Conservation (phyloP, 2,329 filamentous ascomycete genomes). For the Phialophora tarda region DNA sequence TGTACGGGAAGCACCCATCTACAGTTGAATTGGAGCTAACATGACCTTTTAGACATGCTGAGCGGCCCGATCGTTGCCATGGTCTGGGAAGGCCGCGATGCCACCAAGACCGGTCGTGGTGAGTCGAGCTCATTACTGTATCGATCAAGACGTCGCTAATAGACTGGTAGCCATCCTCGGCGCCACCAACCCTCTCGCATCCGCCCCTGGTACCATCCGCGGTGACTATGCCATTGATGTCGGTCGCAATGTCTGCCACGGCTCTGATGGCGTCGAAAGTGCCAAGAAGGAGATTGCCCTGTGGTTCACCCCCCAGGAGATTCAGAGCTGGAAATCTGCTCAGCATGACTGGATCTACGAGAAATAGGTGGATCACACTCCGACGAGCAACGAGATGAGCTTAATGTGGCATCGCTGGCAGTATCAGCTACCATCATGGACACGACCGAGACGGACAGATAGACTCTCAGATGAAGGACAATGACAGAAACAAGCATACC, state of each 20-base stretch:
- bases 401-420: conserved; percentile 1
- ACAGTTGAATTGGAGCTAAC: conserved; percentile 24
- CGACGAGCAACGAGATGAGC: not conserved
- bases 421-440: conserved; percentile 9
- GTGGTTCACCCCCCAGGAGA: conserved; percentile 92
- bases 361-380: conserved; percentile 53
- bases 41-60: conserved; percentile 75
- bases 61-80: conserved; percentile 97
- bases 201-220: conserved; percentile 96
- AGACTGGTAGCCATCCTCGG: conserved; percentile 75
- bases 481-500: conserved; percentile 11
- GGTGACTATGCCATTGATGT: conserved; percentile 87
- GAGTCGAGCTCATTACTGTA: conserved; percentile 48
- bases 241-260: conserved; percentile 99
- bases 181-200: conserved; percentile 97
- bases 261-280: conserved; percentile 97
- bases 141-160: conserved; percentile 29
- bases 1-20: conserved; percentile 61
- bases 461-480: conserved; percentile 16
- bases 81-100: conserved; percentile 99
- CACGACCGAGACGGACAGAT: conserved; percentile 11
- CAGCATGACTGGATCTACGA: conserved; percentile 97
- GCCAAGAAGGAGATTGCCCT: conserved; percentile 99
- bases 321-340: conserved; percentile 82
- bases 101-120: conserved; percentile 97